Base-by-base conservation (phyloP, 352 stramenopile species). In the Phytophthora chlamydospora region DNA sequence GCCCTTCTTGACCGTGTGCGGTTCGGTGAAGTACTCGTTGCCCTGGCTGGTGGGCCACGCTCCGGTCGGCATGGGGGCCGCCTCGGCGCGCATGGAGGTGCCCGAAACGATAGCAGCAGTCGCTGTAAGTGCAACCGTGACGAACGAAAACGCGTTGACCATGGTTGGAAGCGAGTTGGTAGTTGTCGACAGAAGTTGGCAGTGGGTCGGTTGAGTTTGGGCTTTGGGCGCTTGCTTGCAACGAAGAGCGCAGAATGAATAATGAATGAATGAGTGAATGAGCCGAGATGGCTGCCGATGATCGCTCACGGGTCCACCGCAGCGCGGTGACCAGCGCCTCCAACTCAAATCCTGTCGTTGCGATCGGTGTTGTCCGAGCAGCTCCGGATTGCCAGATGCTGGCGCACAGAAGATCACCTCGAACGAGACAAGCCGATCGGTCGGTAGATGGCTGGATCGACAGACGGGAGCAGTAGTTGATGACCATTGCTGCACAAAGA, bases 1-100 rank as follows among this genome's bases (percentile, higher is more conserved):
- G 16, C 68, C 75, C 0, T 49, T 53, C 29, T 71, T 61, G 21
- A 83, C 75, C 17, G 62, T 58, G 45, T 71, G 67, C 2, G 69
- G 59, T 29, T 68, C 65, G 33, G 56, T 24, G 21, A 24, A 24
- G 21, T 24, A 24, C 21, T 24, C 21, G 21, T 65, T 29, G 6
- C n/a, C n/a, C n/a, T n/a, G n/a, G n/a, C 62, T 71, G 24, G 56
- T 46, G 21, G 62, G 62, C 56, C 62, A 71, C 17, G 43, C 14
- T 2, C 62, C 62, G 3, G 13, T 32, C n/a, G 62, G 62, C 62
- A 71, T 71, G 10, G 42, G 9, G 4, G 62, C 62, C 10, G 48
- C 62, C 44, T 71, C 56, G 6, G 62, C 57, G 8, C 62, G 62
- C 62, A 67, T 71, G n/a, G 56, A 58, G 0, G 54, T 48, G 40